phyloP scores from a whole-genome alignment of 1,284 basidiomycete genomes.

The Phylloporus sp. region DNA sequence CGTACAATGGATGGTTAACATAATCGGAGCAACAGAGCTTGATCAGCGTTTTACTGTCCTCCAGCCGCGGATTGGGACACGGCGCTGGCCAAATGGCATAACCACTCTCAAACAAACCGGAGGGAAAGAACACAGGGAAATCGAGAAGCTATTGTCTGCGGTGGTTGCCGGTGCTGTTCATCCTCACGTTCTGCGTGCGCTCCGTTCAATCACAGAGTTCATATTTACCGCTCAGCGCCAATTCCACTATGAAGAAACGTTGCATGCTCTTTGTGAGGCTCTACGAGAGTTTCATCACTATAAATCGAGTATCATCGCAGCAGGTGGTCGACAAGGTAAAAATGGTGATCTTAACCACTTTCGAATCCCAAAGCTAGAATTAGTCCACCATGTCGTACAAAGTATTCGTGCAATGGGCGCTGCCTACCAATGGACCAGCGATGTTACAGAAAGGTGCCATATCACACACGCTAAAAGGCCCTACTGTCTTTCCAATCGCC shows the following conservation, averaged over 20 bases:
- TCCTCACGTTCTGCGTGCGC: constrained; percentile 1
- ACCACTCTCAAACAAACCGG: not conserved
- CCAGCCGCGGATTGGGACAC: not conserved
- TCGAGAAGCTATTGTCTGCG: not conserved
- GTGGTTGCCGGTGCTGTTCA: constrained; percentile 3
- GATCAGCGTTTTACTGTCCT: constrained; percentile 10
- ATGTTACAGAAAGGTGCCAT: not conserved
- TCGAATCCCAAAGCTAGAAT: not conserved
- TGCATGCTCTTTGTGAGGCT: constrained; percentile 4
- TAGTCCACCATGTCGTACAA: not conserved
- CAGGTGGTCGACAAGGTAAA: not conserved
- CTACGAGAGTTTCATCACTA: too few relatives aligned
- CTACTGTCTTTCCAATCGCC: not conserved
- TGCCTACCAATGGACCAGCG: not conserved
- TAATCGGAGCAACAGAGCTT: constrained; percentile 9
- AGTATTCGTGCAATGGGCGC: not conserved
- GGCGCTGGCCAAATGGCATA: not conserved
- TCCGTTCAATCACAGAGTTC: constrained; percentile 23
- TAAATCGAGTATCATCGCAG: too few relatives aligned
- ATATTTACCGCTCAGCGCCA: constrained; percentile 20
- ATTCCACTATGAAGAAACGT: constrained; percentile 1
- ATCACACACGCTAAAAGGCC: not conserved
- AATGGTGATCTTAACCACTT: not conserved
- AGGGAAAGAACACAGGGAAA: not conserved
- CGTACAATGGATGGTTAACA: constrained; percentile 1